Conservation (phyloP, 1,284 basidiomycete genomes). For the Erythrobasidium hasegawianum region DNA sequence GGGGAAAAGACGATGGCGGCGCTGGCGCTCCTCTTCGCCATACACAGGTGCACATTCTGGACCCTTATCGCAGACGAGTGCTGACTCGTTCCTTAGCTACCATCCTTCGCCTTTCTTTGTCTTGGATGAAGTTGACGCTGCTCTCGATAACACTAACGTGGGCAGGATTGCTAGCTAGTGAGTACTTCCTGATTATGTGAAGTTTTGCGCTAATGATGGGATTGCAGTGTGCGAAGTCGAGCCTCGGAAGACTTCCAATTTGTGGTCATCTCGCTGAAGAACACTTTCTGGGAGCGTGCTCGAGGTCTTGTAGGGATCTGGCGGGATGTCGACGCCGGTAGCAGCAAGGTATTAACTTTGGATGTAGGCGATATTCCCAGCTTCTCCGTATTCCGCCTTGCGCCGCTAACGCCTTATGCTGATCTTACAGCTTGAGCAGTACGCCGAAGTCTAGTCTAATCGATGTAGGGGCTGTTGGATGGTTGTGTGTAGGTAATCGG, state of each 20-base stretch:
- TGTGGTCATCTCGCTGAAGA: constrained; percentile 91
- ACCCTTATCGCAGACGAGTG: too few relatives aligned
- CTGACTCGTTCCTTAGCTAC: constrained; percentile 68
- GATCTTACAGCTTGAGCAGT: constrained; percentile 31
- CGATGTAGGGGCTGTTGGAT: too few relatives aligned
- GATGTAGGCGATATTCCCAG: constrained; percentile 42
- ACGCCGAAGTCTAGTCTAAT: constrained; percentile 20
- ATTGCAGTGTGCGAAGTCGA: constrained; percentile 25
- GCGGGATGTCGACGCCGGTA: constrained; percentile 40
- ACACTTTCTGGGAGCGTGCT: constrained; percentile 43
- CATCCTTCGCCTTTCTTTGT: constrained; percentile 99
- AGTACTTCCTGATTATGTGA: too few relatives aligned
- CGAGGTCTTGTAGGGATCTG: constrained; percentile 42
- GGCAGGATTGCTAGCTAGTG: constrained; percentile 89
- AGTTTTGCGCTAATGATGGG: not conserved
- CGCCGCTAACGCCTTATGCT: too few relatives aligned
- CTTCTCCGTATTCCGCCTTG: too few relatives aligned
- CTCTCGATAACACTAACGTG: constrained; percentile 94
- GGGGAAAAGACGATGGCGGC: constrained; percentile 99
- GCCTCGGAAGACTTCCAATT: constrained; percentile 72
- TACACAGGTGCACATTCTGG: constrained; percentile 93
- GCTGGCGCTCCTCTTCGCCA: constrained; percentile 88
- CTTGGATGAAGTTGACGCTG: constrained; percentile 95
- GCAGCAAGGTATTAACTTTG: constrained; percentile 43
- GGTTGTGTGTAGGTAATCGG: not conserved